A percentile compares a stretch with the other conserved stretches of the same genome.
These are phyloP conservation scores for Nitzschia inconspicua DNA, from an alignment of 108 stramenopile genomes.

Conservation along the genomic window DNA sequence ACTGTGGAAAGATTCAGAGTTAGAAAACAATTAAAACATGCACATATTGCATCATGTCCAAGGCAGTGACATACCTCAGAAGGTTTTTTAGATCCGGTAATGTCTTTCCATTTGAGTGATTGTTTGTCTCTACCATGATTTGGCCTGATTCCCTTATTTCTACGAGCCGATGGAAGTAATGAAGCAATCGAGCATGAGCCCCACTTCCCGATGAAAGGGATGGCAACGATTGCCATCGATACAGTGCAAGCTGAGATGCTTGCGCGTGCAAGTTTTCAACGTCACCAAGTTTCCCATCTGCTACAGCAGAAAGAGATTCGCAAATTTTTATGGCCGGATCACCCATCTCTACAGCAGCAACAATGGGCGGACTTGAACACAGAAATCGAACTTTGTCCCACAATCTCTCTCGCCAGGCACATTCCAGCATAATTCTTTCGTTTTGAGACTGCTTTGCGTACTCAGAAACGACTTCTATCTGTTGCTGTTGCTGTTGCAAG, in stretches of 20 bases:
- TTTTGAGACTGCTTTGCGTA: constrained; percentile 61
- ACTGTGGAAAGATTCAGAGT: constrained; percentile 14
- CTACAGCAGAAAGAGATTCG: constrained; percentile 75
- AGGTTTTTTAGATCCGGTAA: constrained; percentile 88
- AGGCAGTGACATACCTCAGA: constrained; percentile 49
- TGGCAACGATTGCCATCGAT: constrained; percentile 74
- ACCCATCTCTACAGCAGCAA: constrained; percentile 60
- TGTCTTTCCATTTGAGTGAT: constrained; percentile 66
- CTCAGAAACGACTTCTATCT: constrained; percentile 80
- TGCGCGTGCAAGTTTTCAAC: constrained; percentile 89
- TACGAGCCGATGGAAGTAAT: constrained; percentile 87
- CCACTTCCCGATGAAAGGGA: constrained; percentile 56
- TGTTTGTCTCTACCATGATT: constrained; percentile 86
- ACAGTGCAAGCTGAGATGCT: constrained; percentile 72
- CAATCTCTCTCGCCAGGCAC: constrained; percentile 84
- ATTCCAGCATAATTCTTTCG: constrained; percentile 74
- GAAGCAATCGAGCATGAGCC: constrained; percentile 73
- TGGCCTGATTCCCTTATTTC: constrained; percentile 94
- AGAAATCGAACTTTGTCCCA: constrained; percentile 77
- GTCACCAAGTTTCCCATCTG: constrained; percentile 80
- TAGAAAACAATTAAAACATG: background rate
- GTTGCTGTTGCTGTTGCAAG: constrained; percentile 80
- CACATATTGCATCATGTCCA: background rate
- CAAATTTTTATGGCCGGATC: constrained; percentile 68
- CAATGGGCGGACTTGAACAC: constrained; percentile 43